These are phyloP conservation scores for Vigna nakashimae DNA, from an alignment of 306 rosid species.

Conservation along the genomic window DNA sequence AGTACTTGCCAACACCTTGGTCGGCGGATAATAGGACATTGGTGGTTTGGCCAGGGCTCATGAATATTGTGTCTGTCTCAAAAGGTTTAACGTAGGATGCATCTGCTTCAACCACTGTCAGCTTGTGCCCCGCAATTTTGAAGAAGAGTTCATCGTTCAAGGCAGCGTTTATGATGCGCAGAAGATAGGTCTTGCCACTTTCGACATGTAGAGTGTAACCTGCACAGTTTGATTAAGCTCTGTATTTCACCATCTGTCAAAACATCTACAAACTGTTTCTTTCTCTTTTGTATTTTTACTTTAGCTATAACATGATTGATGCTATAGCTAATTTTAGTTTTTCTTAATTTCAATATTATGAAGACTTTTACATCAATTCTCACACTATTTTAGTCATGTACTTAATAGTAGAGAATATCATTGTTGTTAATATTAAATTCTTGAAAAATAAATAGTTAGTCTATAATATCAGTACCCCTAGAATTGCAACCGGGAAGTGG, in stretches of 20 bases:
- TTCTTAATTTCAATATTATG: too few relatives aligned
- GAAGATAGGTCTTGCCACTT: slow-evolving; percentile 72
- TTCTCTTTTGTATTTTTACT: too few relatives aligned
- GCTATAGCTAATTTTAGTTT: too few relatives aligned
- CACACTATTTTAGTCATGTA: too few relatives aligned
- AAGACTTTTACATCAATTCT: too few relatives aligned
- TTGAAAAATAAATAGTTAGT: background rate
- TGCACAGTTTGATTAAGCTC: slow-evolving; percentile 46
- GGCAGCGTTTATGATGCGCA: slow-evolving; percentile 78
- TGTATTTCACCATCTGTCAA: background rate
- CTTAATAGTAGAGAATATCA: background rate
- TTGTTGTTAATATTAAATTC: background rate
- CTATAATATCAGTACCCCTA: slow-evolving; percentile 53
- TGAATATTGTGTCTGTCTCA: slow-evolving; percentile 61
- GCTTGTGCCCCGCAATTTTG: slow-evolving; percentile 65
- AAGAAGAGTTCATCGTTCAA: slow-evolving; percentile 81
- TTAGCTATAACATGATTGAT: too few relatives aligned
- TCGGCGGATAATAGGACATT: slow-evolving; percentile 61
- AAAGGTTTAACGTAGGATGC: slow-evolving; percentile 79
- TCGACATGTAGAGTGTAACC: slow-evolving; percentile 71
- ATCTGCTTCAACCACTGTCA: slow-evolving; percentile 76
- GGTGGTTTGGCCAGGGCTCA: slow-evolving; percentile 86
- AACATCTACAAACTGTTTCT: background rate
- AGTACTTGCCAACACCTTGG: slow-evolving; percentile 63
- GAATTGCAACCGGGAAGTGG: slow-evolving; percentile 66